phyloP scores from a whole-genome alignment of 352 stramenopile species.

The Phytophthora citrophthora region DNA sequence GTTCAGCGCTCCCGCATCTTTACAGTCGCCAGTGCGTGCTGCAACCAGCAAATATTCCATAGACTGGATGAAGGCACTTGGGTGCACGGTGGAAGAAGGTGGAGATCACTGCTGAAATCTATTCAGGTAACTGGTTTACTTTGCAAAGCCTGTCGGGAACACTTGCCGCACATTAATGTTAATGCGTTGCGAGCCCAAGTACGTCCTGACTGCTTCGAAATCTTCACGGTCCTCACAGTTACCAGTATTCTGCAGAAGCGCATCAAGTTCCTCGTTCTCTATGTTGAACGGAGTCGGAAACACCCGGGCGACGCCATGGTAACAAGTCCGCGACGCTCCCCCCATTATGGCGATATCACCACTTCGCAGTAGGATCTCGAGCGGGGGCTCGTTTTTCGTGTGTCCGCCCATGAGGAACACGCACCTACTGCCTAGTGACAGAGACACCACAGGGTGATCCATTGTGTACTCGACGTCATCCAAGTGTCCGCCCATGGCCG shows the following conservation, averaged over 20 bases:
- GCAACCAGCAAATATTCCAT: too few species aligned
- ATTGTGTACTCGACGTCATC: constrained; percentile 88
- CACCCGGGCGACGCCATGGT: constrained; percentile 71
- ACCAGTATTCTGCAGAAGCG: constrained; percentile 11
- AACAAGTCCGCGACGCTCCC: constrained; percentile 68
- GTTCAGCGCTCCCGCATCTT: neutral
- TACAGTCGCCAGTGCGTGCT: neutral
- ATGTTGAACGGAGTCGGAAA: constrained; percentile 55
- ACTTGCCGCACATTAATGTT: constrained; percentile 88
- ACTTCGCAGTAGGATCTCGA: constrained; percentile 70
- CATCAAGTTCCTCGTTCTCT: constrained; percentile 26
- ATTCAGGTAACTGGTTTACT: neutral
- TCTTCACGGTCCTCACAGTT: constrained; percentile 32
- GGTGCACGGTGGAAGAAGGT: too few species aligned
- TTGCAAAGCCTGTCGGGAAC: constrained; percentile 32
- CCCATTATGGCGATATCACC: constrained; percentile 75
- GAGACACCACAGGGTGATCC: constrained; percentile 80
- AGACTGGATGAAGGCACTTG: too few species aligned
- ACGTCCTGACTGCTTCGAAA: constrained; percentile 48
- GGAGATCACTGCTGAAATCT: too few species aligned
- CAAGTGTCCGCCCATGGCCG: constrained; percentile 82
- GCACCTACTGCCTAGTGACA: constrained; percentile 72
- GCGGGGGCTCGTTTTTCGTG: constrained; percentile 64
- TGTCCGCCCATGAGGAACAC: constrained; percentile 81
- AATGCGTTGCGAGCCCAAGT: constrained; percentile 68